A percentile compares a stretch with the other conserved stretches of the same genome.
These are phyloP conservation scores for Lantana camara DNA, from an alignment of 257 asterid species.

Conservation along the genomic window DNA sequence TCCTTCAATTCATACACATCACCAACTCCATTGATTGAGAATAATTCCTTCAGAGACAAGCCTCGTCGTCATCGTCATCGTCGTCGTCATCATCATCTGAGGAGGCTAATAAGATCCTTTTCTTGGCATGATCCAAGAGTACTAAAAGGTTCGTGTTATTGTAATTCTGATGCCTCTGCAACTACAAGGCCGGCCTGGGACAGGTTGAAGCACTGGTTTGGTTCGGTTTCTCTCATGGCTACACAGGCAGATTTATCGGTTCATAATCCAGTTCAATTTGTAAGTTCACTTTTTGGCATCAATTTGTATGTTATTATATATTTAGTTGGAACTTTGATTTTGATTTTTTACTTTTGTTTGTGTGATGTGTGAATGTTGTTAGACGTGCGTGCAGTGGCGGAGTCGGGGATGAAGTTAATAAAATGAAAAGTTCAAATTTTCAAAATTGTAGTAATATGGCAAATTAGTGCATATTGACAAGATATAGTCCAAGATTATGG, in stretches of 20 bases:
- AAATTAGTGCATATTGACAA: background rate
- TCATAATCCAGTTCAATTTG: constrained; percentile 34
- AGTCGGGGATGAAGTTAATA: background rate
- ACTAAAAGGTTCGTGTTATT: background rate
- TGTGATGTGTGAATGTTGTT: background rate
- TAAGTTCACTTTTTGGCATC: constrained; percentile 30
- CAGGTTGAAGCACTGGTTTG: constrained; percentile 31
- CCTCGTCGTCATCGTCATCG: background rate
- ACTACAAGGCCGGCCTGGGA: constrained; percentile 29
- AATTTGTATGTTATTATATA: too few species aligned
- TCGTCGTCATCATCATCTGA: background rate
- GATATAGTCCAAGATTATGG: constrained; percentile 20
- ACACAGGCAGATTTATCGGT: constrained; percentile 19
- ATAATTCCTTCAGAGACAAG: constrained; percentile 50
- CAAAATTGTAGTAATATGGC: background rate
- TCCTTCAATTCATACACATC: constrained; percentile 13
- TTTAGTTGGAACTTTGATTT: too few species aligned
- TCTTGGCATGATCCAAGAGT: constrained; percentile 8
- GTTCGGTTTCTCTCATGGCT: constrained; percentile 43
- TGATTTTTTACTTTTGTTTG: background rate
- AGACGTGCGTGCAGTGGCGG: background rate
- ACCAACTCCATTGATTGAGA: constrained; percentile 37
- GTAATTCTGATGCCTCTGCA: constrained; percentile 3
- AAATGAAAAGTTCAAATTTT: background rate
- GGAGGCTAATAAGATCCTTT: background rate